Conservation (phyloP, 345 rosid genomes). For the Melastoma malabathricum region DNA sequence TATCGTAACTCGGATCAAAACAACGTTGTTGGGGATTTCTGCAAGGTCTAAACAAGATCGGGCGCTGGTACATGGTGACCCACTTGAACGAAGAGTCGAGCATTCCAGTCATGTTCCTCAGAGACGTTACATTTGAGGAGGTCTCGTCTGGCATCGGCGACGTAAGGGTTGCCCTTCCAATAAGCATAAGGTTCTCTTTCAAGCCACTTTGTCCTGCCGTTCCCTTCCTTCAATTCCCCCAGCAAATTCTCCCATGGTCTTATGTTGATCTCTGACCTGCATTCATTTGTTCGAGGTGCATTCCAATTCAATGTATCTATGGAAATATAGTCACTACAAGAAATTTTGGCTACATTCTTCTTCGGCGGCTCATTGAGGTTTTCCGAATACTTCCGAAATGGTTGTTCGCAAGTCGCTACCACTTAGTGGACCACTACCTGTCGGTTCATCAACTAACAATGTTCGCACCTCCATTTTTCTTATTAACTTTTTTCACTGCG, state of each 20-base stretch:
- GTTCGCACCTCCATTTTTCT: too few relatives aligned
- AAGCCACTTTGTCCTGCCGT: conserved; percentile 32
- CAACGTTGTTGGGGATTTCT: background rate
- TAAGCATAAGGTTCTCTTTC: conserved; percentile 64
- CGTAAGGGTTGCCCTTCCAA: conserved; percentile 82
- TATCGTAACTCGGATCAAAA: background rate
- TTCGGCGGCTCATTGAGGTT: too few relatives aligned
- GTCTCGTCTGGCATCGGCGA: conserved; percentile 34
- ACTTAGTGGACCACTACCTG: too few relatives aligned
- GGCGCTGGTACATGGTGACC: too few relatives aligned
- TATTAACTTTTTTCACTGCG: too few relatives aligned
- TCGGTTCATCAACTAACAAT: too few relatives aligned
- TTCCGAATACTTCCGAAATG: too few relatives aligned
- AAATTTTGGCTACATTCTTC: too few relatives aligned
- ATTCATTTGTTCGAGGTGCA: background rate
- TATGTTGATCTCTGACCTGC: conserved; percentile 68
- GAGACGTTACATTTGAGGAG: conserved; percentile 59
- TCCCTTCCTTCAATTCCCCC: conserved; percentile 37
- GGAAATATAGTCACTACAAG: background rate
- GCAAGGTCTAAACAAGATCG: too few relatives aligned
- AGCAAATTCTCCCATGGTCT: conserved; percentile 48
- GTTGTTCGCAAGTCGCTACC: too few relatives aligned
- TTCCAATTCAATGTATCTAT: background rate
- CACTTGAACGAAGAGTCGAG: conserved; percentile 56
- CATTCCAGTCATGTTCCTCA: conserved; percentile 58